Evolutionary conservation across 2,329 filamentous ascomycete genomes (phyloP).

Genomic region (Trichoderma koningiopsis): DNA sequence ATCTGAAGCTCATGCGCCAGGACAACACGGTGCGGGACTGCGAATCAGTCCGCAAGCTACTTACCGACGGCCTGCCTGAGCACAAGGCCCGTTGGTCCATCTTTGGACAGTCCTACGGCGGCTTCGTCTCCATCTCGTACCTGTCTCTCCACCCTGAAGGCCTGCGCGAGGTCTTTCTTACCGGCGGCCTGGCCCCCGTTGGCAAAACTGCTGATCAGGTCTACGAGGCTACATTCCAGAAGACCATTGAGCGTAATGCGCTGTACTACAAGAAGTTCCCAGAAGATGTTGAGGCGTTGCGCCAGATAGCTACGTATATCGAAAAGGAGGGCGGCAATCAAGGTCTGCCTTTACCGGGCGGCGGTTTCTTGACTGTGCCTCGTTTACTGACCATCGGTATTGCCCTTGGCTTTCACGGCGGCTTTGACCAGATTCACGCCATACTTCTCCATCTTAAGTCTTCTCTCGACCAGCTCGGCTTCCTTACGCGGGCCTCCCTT

Average conservation of each 20-base stretch:
- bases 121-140: conserved; percentile 83
- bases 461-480: conserved; percentile 76
- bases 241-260: conserved; percentile 70
- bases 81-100: conserved; percentile 80
- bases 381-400: conserved; percentile 79
- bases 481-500: conserved; percentile 72
- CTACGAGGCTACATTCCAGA: conserved; percentile 71
- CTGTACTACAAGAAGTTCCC: conserved; percentile 85
- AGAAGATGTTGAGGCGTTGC: conserved; percentile 71
- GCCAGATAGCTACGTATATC: conserved; percentile 67
- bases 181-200: conserved; percentile 80
- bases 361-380: conserved; percentile 70
- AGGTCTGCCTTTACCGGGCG: conserved; percentile 65
- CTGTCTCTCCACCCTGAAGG: conserved; percentile 78
- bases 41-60: conserved; percentile 76
- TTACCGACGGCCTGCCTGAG: conserved; percentile 69
- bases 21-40: conserved; percentile 89
- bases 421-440: conserved; percentile 73
- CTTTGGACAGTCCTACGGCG: conserved; percentile 90
- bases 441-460: conserved; percentile 69
- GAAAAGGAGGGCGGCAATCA: conserved; percentile 52
- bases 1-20: conserved; percentile 82
- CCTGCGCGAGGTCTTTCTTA: conserved; percentile 79
- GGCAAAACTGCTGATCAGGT: conserved; percentile 72
- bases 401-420: conserved; percentile 76